Evolutionary conservation across 768 basidiomycete species (phyloP), one percentile per base, ranked within the genome.

Genomic region (Podaxis sp.): DNA sequence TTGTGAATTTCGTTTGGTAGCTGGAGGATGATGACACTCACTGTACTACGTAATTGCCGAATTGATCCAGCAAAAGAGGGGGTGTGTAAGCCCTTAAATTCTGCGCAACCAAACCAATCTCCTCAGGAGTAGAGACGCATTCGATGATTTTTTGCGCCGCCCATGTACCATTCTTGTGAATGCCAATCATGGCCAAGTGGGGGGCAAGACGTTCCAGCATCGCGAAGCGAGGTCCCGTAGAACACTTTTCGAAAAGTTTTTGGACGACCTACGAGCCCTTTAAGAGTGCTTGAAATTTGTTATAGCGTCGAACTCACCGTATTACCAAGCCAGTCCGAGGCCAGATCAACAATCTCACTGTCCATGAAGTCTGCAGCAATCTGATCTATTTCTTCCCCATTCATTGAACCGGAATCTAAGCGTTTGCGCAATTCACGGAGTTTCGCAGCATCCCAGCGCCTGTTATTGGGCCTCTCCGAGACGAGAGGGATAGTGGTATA

Each of bases 161-260:
- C 97, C 97, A 98, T 0, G 97, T 99, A 29, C 97, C 97, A 67
- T 99, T 98, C 81, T 98, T 98, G 81, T 99, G 97, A 60, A 96
- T 95, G 27, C 97, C 97, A 66, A 98, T 97, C 86, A 93, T 93
- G 24, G 96, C 96, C 43, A 99, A 80, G 72, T 96, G 91, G 53
- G 97, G 97, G 3, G 87, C 85, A 64, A 98, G 90, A 54, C 96
- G 88, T 69, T 98, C 96, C 59, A 99, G 80, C 92, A 99, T 96
- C 15, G 89, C 88, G 65, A 93, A 84, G 67, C 95, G 82, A 33
- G 94, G 88, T 2, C 70, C 76, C 41, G 86, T 75, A 13, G 93
- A 91, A 71, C 93, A 94, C 70, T 85, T 89, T 75, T 98, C 96
- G 69, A 96, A 99, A 13, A 99, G 78, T 75, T 98, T 98, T 80